Evolutionary conservation across 805 yeast species (phyloP), one percentile per base, ranked within the genome.

Genomic region (Metschnikowia continentalis): DNA sequence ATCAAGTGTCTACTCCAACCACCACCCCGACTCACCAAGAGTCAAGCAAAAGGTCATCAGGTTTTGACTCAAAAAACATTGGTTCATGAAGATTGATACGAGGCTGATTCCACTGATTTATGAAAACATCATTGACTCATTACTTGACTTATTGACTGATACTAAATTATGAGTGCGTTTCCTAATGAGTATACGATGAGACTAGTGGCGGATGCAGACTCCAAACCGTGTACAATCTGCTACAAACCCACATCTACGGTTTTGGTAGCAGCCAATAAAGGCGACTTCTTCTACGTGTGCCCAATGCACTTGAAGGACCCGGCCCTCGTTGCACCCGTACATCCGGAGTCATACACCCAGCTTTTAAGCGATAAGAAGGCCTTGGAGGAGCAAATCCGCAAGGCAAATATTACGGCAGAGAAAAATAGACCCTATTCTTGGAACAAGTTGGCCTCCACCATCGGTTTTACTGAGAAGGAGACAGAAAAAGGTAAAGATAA

Each of bases 201-300:
- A 44, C 66, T 65, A 47, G 84, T 77, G 11, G 72, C 79, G 1
- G 68, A 63, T 1, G 49, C 59, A 3, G 77, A 74, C 49, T 48
- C 74, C 23, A 76, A 70, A 54, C 61, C 84, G 1, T 81, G 86
- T 59, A 54, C 53, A 19, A 62, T 80, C 13, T 81, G 86, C 65
- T 80, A 66, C 62, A 79, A 78, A 54, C 76, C 81, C 1, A 64
- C 81, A 0, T 45, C 64, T 5, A 58, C 74, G 0, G 85, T 81
- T 11, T 60, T 81, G 32, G 62, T 81, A 6, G 65, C 80, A 2
- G 68, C 70, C 26, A 75, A 71, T 50, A 75, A 75, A 41, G 66
- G 61, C 3, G 86, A 81, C 59, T 80, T 79, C 68, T 78, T 81
- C 59, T 80, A 79, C 57, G 66, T 76, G 3, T 81, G 86, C 61